These are phyloP conservation scores for Leishmania gerbilli DNA, from an alignment of 208 protist species.

Conservation along the genomic window DNA sequence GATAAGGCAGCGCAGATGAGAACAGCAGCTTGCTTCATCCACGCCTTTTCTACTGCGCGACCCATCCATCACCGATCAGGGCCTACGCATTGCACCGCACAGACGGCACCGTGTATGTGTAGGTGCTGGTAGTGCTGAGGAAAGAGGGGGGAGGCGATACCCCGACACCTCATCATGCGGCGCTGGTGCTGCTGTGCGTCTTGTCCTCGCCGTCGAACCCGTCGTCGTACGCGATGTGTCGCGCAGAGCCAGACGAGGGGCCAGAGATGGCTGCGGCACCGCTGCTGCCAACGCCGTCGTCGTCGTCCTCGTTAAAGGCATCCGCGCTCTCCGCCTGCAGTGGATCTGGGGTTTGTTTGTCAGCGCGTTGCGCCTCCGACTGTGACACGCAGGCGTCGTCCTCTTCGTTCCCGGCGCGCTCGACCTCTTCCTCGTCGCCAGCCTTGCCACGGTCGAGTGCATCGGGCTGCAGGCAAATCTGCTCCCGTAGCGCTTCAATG, in stretches of 20 bases:
- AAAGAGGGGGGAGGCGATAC: background rate
- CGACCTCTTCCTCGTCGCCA: constrained; percentile 20
- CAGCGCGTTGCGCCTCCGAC: background rate
- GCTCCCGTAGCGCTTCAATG: constrained; percentile 49
- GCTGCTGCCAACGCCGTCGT: constrained; percentile 24
- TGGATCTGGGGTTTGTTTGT: background rate
- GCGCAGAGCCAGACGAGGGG: background rate
- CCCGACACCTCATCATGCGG: background rate
- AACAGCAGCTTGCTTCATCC: background rate
- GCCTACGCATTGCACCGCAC: no score
- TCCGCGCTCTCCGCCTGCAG: constrained; percentile 3
- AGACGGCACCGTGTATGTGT: background rate
- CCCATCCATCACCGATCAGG: background rate
- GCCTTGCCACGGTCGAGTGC: constrained; percentile 10
- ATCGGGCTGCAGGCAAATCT: constrained; percentile 54
- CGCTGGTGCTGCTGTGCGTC: background rate
- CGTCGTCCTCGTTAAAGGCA: constrained; percentile 35
- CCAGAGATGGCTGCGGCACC: background rate
- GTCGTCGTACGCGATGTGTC: background rate
- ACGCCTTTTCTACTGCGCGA: background rate
- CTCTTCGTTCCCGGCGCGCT: constrained; percentile 1
- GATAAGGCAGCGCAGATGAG: background rate
- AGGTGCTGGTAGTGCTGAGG: background rate
- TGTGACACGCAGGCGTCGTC: background rate
- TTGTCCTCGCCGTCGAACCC: background rate